Evolutionary conservation across 2,329 filamentous ascomycete genomes (phyloP).

Genomic region (Aspergillus japonicus): DNA sequence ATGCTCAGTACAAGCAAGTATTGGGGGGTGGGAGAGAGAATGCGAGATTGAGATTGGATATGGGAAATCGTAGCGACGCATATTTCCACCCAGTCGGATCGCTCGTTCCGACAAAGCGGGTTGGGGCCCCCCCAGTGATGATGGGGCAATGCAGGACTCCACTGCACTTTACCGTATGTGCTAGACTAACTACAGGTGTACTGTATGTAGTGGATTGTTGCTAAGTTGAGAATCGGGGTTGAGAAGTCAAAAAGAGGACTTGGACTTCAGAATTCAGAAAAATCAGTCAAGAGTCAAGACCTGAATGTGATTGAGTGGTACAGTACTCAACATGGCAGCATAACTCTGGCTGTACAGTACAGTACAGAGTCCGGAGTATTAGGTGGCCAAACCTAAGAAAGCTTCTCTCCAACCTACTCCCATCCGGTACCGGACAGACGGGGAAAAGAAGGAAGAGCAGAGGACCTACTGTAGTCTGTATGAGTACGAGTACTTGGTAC

Average conservation of each 20-base stretch:
- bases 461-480: too few relatives aligned
- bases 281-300: too few relatives aligned
- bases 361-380: too few relatives aligned
- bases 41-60: not conserved
- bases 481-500: too few relatives aligned
- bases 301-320: too few relatives aligned
- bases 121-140: not conserved
- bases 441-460: not conserved
- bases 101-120: constrained; percentile 6
- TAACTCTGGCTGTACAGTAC: too few relatives aligned
- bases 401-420: not conserved
- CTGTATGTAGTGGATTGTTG: too few relatives aligned
- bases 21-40: too few relatives aligned
- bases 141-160: constrained; percentile 1
- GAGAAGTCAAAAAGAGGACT: not conserved
- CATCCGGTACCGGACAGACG: not conserved
- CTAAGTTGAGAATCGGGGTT: not conserved
- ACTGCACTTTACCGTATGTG: not conserved
- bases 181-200: too few relatives aligned
- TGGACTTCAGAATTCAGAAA: not conserved
- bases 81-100: constrained; percentile 4
- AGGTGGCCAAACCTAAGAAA: not conserved
- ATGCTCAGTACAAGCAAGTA: too few relatives aligned
- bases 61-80: not conserved
- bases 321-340: too few relatives aligned